phyloP scores from a whole-genome alignment of 148 eudicot species.

The Beta vulgaris region DNA sequence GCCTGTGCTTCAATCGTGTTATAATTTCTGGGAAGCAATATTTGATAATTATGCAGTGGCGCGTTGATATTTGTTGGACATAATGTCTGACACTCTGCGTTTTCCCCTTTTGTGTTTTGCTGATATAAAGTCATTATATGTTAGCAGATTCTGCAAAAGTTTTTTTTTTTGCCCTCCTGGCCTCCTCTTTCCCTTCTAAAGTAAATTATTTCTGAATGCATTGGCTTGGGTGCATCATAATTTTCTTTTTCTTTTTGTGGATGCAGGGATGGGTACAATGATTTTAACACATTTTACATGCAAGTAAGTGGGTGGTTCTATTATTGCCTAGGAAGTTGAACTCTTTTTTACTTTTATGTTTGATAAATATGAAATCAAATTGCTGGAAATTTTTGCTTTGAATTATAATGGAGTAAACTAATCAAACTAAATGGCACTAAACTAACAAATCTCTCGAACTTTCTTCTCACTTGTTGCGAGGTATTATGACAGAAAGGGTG shows the following conservation, averaged over 20 bases:
- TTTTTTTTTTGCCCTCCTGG: too few species aligned
- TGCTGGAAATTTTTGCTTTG: background rate
- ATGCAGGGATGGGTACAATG: slow-evolving; percentile 98
- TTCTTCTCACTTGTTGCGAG: background rate
- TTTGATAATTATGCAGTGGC: background rate
- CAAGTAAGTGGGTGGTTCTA: slow-evolving; percentile 63
- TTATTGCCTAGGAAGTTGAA: background rate
- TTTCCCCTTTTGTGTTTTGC: background rate
- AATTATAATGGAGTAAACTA: background rate
- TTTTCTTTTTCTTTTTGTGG: slow-evolving; percentile 10
- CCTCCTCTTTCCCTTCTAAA: background rate
- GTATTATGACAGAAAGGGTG: background rate
- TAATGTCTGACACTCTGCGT: background rate
- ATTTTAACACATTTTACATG: slow-evolving; percentile 98
- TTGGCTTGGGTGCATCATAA: slow-evolving; percentile 10
- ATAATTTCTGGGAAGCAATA: background rate
- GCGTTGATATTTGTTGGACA: background rate
- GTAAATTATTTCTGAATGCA: background rate
- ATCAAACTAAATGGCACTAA: too few species aligned
- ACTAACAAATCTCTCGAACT: background rate
- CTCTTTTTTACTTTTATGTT: background rate
- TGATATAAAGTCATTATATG: background rate
- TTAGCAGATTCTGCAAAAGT: background rate
- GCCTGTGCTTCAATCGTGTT: background rate
- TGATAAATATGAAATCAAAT: background rate